Evolutionary conservation across 2,329 filamentous ascomycete species (phyloP).

Genomic region (Diaporthe ilicicola): DNA sequence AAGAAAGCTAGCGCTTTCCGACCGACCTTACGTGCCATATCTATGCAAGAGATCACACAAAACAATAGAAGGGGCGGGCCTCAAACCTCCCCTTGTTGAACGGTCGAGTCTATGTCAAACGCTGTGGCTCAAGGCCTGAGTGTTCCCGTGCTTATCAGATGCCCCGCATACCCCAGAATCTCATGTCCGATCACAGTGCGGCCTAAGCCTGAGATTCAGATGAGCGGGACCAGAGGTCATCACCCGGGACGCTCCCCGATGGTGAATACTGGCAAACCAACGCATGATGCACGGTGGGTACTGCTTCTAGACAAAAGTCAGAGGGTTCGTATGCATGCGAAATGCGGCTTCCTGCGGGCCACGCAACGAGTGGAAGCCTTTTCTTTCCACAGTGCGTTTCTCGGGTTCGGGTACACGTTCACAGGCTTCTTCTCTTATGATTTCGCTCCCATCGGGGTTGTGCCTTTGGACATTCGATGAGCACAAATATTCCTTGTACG

Average conservation of each 20-base stretch:
- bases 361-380: not conserved
- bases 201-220: not conserved
- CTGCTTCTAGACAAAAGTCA: not conserved
- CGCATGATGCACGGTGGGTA: conserved; percentile 6
- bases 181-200: not conserved
- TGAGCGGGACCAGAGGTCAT: not conserved
- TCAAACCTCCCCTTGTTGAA: not conserved
- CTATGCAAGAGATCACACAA: not conserved
- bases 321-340: not conserved
- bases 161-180: not conserved
- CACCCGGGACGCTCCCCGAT: not conserved
- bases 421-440: not conserved
- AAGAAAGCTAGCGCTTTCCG: not conserved
- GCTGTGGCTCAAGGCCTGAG: not conserved
- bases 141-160: not conserved
- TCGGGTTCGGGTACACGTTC: not conserved
- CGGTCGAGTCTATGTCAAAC: not conserved
- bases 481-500: no score
- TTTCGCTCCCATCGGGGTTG: no score
- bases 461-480: not conserved
- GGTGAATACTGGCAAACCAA: conserved; percentile 3
- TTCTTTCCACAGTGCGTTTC: not conserved
- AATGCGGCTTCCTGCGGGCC: not conserved
- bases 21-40: not conserved
- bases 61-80: not conserved